Conservation (phyloP, 768 basidiomycete species). For the Pulveroboletus sp. region DNA sequence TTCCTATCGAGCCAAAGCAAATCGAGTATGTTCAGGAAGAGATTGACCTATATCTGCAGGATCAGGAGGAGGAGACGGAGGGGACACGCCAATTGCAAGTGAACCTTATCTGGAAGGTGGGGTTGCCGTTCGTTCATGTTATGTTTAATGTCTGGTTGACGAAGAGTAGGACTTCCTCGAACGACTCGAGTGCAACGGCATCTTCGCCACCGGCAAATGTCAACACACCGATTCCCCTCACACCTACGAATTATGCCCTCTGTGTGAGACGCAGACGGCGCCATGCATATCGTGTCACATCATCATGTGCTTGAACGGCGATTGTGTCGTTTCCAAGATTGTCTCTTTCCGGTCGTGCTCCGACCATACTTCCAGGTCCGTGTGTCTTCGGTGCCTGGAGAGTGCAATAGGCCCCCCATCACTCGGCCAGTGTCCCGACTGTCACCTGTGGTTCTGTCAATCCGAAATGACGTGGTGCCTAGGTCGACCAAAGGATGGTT, state of each 20-base stretch:
- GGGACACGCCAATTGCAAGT: constrained; percentile 2
- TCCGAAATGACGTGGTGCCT: constrained; percentile 21
- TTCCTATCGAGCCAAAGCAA: constrained; percentile 14
- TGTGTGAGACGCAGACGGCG: constrained; percentile 5
- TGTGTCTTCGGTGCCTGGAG: constrained; percentile 13
- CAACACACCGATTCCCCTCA: neutral
- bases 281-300: constrained; percentile 8
- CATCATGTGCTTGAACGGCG: constrained; percentile 16
- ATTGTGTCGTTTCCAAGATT: constrained; percentile 15
- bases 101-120: constrained; percentile 13
- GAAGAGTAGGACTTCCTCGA: constrained; percentile 11
- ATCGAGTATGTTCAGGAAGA: constrained; percentile 15
- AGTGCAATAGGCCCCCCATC: neutral
- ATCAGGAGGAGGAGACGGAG: constrained; percentile 2
- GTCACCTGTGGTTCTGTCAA: constrained; percentile 19
- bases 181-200: constrained; percentile 9
- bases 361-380: constrained; percentile 2
- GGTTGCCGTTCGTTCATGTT: neutral
- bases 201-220: neutral
- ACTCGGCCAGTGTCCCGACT: constrained; percentile 20
- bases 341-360: constrained; percentile 17
- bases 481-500: constrained; percentile 14
- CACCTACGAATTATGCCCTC: constrained; percentile 7
- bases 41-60: constrained; percentile 11
- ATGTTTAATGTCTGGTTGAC: neutral